Conservation (phyloP, 2,329 filamentous ascomycete species). For the Hymenoscyphus occultus region DNA sequence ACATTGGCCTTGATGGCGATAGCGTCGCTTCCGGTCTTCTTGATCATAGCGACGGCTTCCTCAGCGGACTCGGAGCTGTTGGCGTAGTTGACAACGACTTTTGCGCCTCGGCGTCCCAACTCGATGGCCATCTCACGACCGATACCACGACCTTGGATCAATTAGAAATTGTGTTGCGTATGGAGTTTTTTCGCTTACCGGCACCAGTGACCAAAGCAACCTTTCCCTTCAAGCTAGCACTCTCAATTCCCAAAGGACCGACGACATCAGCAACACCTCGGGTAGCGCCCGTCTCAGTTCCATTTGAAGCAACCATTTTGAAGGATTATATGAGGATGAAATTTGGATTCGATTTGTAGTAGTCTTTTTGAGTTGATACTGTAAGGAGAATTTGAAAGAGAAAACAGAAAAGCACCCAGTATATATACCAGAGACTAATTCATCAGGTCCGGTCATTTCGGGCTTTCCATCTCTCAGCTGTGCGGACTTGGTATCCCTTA, state of each 20-base stretch:
- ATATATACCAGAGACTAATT: background rate
- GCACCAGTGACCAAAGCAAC: slow-evolving; percentile 38
- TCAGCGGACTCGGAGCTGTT: slow-evolving; percentile 61
- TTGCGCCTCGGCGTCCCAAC: slow-evolving; percentile 62
- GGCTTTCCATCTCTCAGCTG: background rate
- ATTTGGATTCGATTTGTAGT: background rate
- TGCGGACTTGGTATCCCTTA: too few species aligned
- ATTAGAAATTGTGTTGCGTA: background rate
- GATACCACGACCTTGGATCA: slow-evolving; percentile 55
- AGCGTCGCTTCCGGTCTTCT: slow-evolving; percentile 48
- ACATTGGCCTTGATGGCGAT: slow-evolving; percentile 60
- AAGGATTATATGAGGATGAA: background rate
- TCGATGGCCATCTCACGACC: slow-evolving; percentile 64
- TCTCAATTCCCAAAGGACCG: slow-evolving; percentile 27
- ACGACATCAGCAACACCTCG: slow-evolving; percentile 17
- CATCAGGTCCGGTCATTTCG: background rate
- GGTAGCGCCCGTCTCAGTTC: slow-evolving; percentile 14
- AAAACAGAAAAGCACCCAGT: background rate
- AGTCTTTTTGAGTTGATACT: background rate
- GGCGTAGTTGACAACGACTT: slow-evolving; percentile 55
- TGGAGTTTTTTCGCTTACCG: slow-evolving; percentile 17
- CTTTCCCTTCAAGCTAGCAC: slow-evolving; percentile 32
- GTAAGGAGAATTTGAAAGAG: background rate
- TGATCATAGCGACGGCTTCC: slow-evolving; percentile 63
- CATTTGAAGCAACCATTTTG: slow-evolving; percentile 21